Percentiles rank a stretch among this genome's conserved stretches.
Conservation (phyloP, 441 rosid species). For the Jatropha podagrica region DNA sequence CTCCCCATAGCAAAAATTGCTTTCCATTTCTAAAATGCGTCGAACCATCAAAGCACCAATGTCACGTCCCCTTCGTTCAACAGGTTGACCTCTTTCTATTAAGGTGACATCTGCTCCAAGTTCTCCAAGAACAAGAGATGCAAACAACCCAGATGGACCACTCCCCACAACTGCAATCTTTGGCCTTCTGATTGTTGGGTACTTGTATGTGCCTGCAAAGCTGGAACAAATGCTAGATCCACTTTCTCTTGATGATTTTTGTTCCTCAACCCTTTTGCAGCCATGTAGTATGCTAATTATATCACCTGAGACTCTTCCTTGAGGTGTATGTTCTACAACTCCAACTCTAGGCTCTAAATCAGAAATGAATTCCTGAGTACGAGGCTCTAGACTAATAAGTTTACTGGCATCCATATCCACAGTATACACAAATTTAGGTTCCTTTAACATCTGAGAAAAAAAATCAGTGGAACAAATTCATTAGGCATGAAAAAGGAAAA, state of each 20-base stretch:
- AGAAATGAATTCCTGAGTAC: slow-evolving; percentile 74
- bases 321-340: slow-evolving; percentile 53
- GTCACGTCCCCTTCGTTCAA: slow-evolving; percentile 91
- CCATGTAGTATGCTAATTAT: slow-evolving; percentile 53
- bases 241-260: slow-evolving; percentile 19
- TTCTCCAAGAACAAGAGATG: slow-evolving; percentile 88
- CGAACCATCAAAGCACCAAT: slow-evolving; percentile 88
- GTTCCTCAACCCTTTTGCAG: slow-evolving; percentile 33
- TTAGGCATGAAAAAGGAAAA: background rate
- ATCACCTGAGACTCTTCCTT: slow-evolving; percentile 50
- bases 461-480: slow-evolving; percentile 18
- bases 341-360: slow-evolving; percentile 75
- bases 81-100: slow-evolving; percentile 93
- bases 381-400: slow-evolving; percentile 80
- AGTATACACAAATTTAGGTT: slow-evolving; percentile 89
- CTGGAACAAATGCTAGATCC: slow-evolving; percentile 19
- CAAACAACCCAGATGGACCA: slow-evolving; percentile 96
- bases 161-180: slow-evolving; percentile 82
- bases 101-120: slow-evolving; percentile 94
- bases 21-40: slow-evolving; percentile 68
- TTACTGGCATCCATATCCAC: slow-evolving; percentile 77
- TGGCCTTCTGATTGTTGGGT: slow-evolving; percentile 43
- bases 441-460: slow-evolving; percentile 59
- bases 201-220: slow-evolving; percentile 28
- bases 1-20: slow-evolving; percentile 99